Evolutionary conservation across 2,329 filamentous ascomycete genomes (phyloP).

Genomic region (Hymenoscyphus scutula): DNA sequence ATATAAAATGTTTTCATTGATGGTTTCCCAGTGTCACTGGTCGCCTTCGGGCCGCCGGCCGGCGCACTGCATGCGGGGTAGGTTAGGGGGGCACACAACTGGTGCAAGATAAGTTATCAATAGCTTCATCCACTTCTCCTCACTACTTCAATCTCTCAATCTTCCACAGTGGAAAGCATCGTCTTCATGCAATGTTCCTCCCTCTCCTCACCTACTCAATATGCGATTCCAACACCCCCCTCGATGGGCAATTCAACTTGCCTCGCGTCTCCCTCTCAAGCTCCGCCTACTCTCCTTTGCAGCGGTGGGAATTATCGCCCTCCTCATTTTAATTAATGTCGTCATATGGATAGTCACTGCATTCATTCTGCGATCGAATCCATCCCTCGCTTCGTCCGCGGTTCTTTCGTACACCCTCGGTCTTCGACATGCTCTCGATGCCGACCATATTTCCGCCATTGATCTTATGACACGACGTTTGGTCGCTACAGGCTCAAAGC

Average conservation of each 20-base stretch:
- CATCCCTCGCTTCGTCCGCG: slow-evolving; percentile 71
- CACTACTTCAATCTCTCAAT: neutral
- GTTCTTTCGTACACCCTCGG: slow-evolving; percentile 86
- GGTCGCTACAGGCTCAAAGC: slow-evolving; percentile 78
- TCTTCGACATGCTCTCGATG: slow-evolving; percentile 91
- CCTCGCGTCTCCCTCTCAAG: slow-evolving; percentile 19
- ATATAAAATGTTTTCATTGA: neutral
- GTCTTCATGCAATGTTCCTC: neutral
- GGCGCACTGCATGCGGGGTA: neutral
- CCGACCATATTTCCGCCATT: slow-evolving; percentile 87
- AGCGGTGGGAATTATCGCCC: slow-evolving; percentile 44
- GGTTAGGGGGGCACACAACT: neutral
- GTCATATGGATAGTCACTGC: slow-evolving; percentile 54
- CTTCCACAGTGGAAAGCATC: neutral
- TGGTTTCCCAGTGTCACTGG: neutral
- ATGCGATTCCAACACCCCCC: slow-evolving; percentile 11
- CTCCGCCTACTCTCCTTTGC: slow-evolving; percentile 28
- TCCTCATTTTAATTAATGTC: slow-evolving; percentile 51
- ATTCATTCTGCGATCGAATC: slow-evolving; percentile 51
- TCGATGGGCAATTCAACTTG: slow-evolving; percentile 18
- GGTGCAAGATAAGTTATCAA: neutral
- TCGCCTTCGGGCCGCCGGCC: neutral
- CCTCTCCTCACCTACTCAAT: neutral
- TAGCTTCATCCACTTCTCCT: neutral
- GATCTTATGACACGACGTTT: slow-evolving; percentile 92